A percentile compares a stretch with the other conserved stretches of the same genome.
phyloP scores from a whole-genome alignment of 192 early-diverging fungal genomes.

The Rhizoclosmatium sp. region DNA sequence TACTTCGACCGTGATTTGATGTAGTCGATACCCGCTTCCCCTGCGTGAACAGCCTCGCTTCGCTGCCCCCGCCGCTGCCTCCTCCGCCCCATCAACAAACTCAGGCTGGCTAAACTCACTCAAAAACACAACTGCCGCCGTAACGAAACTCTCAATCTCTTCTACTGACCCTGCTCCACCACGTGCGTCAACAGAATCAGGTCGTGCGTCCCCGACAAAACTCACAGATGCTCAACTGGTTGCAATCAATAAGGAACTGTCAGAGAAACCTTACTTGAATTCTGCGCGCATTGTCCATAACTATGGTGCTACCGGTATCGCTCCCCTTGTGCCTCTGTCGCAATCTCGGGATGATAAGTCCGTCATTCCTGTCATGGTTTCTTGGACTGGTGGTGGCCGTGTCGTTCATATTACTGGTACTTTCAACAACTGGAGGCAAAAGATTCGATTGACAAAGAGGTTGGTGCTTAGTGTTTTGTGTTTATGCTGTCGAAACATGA shows the following conservation, averaged over 20 bases:
- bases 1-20: no score
- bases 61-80: no score
- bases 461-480: not conserved
- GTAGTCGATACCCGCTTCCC: no score
- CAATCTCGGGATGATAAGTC: constrained; percentile 21
- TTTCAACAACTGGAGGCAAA: constrained; percentile 97
- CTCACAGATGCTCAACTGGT: not conserved
- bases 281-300: constrained; percentile 42
- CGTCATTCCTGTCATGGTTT: constrained; percentile 87
- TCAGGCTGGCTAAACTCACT: no score
- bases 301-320: constrained; percentile 39
- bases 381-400: constrained; percentile 83
- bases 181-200: no score
- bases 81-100: no score
- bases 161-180: no score
- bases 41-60: no score
- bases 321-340: constrained; percentile 38
- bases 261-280: constrained; percentile 28
- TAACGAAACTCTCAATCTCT: no score
- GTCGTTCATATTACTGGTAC: constrained; percentile 94
- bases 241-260: not conserved
- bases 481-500: no score
- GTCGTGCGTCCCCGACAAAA: not conserved
- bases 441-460: constrained; percentile 75
- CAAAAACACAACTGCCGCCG: no score